Conservation (phyloP, 2,329 filamentous ascomycete genomes). For the Ascochyta clinopodiicola region DNA sequence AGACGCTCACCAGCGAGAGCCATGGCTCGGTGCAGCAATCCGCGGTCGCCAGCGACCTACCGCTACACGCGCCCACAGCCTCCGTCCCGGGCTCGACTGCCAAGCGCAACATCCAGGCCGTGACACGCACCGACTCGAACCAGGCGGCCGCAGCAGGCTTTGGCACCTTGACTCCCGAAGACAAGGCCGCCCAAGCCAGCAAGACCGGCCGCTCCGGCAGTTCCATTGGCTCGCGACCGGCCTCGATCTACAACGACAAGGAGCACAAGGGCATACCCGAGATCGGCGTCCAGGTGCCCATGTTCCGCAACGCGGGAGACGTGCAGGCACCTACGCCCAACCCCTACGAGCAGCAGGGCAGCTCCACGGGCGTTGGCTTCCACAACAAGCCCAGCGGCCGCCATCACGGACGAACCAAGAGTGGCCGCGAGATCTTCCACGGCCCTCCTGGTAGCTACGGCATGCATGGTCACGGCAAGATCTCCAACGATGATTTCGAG, state of each 20-base stretch:
- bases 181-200: conserved; percentile 28
- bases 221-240: conserved; percentile 55
- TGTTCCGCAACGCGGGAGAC: conserved; percentile 91
- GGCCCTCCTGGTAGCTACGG: conserved; percentile 90
- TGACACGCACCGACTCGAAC: conserved; percentile 91
- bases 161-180: conserved; percentile 61
- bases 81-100: conserved; percentile 82
- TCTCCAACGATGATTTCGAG: conserved; percentile 80
- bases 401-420: conserved; percentile 69
- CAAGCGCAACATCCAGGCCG: conserved; percentile 79
- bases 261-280: conserved; percentile 90
- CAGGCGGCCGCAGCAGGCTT: conserved; percentile 85
- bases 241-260: conserved; percentile 61
- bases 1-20: conserved; percentile 41
- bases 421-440: conserved; percentile 71
- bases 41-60: conserved; percentile 78
- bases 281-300: conserved; percentile 89
- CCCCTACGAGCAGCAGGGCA: conserved; percentile 55
- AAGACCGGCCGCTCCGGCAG: conserved; percentile 43
- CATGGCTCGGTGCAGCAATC: conserved; percentile 70
- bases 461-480: conserved; percentile 83
- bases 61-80: conserved; percentile 87
- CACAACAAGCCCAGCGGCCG: conserved; percentile 62
- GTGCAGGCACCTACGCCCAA: conserved; percentile 92
- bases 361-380: conserved; percentile 57